These are phyloP conservation scores for Galium porrigens DNA, from an alignment of 305 asterid species.

Conservation along the genomic window DNA sequence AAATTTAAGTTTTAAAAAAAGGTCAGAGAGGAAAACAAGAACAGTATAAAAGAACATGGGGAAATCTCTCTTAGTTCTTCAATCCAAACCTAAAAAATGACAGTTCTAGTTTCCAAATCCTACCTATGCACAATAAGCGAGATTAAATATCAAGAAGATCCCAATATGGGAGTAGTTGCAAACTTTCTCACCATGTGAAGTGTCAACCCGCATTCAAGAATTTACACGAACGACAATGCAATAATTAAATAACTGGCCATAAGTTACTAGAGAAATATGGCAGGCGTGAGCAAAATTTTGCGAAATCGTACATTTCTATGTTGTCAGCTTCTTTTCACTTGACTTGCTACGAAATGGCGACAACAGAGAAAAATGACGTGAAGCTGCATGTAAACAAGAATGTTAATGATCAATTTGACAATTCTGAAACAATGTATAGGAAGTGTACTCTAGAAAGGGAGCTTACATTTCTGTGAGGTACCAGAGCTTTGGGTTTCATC, in stretches of 20 bases:
- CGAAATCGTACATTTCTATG: conserved; percentile 13
- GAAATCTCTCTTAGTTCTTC: background rate
- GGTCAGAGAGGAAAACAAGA: background rate
- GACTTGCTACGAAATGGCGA: conserved; percentile 69
- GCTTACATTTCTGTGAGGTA: conserved; percentile 58
- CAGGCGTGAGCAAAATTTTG: conserved; percentile 1
- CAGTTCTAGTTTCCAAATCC: background rate
- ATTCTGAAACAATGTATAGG: conserved; percentile 8
- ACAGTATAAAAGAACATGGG: background rate
- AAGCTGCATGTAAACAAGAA: conserved; percentile 34
- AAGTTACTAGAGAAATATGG: background rate
- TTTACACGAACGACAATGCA: conserved; percentile 9
- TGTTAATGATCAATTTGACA: background rate
- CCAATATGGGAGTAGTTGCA: conserved; percentile 6
- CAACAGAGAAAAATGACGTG: conserved; percentile 70
- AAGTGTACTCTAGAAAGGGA: background rate
- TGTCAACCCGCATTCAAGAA: background rate
- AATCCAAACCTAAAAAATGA: background rate
- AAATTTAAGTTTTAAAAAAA: background rate
- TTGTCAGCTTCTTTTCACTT: conserved; percentile 52
- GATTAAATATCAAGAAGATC: background rate
- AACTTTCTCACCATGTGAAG: background rate
- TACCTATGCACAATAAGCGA: background rate
- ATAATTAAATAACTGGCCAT: background rate
- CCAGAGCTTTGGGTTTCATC: conserved; percentile 46